Conservation (phyloP, 148 eudicot genomes). For the Amaranthus hypochondriacus region DNA sequence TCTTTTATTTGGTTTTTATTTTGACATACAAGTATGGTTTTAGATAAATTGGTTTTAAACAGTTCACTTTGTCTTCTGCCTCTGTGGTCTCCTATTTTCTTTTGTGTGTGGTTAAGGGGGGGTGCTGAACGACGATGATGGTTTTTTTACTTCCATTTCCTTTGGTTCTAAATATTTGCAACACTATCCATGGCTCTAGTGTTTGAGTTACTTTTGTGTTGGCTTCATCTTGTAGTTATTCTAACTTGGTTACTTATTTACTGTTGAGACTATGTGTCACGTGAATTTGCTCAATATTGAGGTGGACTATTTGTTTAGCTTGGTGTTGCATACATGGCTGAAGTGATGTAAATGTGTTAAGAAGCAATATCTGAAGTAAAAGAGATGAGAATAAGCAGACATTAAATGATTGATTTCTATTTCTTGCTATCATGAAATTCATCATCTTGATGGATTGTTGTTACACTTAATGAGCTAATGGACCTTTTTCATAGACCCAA, state of each 20-base stretch:
- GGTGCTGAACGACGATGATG: no score
- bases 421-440: no score
- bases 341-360: background rate
- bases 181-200: background rate
- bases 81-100: background rate
- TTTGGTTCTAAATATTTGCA: background rate
- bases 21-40: background rate
- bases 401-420: no score
- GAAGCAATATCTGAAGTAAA: background rate
- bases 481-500: no score
- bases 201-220: background rate
- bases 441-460: no score
- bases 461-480: no score
- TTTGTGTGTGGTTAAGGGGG: background rate
- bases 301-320: background rate
- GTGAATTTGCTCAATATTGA: background rate
- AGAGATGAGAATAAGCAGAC: no score
- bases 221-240: background rate
- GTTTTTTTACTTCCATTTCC: background rate
- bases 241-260: background rate
- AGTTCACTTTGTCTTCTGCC: background rate
- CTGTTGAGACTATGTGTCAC: background rate
- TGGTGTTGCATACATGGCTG: background rate
- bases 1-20: background rate
- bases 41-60: background rate